phyloP scores from a whole-genome alignment of 352 stramenopile species.

The Sclerospora graminicola region DNA sequence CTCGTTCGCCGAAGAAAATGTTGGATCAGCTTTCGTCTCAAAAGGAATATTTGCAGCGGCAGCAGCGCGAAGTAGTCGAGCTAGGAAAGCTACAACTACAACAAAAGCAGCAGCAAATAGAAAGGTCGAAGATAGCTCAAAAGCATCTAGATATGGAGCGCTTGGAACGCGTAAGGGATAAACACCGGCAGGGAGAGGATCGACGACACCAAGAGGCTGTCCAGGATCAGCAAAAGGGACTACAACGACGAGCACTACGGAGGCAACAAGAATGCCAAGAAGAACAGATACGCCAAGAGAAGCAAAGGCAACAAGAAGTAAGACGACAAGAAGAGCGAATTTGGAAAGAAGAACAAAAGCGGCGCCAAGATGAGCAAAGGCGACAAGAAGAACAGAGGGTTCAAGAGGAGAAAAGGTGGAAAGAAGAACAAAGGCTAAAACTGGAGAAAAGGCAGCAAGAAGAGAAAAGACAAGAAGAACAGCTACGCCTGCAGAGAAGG shows the following conservation, averaged over 20 bases:
- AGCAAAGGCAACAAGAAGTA: not conserved
- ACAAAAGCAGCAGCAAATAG: slow-evolving; percentile 4
- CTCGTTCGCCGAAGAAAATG: slow-evolving; percentile 7
- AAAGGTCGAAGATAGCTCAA: slow-evolving; percentile 8
- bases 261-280: slow-evolving; percentile 6
- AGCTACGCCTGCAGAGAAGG: not conserved
- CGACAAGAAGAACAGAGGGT: not conserved
- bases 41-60: slow-evolving; percentile 3
- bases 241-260: not conserved
- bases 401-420: not conserved
- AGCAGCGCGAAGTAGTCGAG: slow-evolving; percentile 2
- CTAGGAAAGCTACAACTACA: slow-evolving; percentile 4
- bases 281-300: not conserved
- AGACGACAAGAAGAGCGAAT: not conserved
- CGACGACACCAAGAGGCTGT: slow-evolving; percentile 1
- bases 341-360: slow-evolving; percentile 6
- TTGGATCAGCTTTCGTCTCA: slow-evolving; percentile 8
- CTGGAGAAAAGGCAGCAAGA: not conserved
- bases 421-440: not conserved
- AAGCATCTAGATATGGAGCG: slow-evolving; percentile 4
- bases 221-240: slow-evolving; percentile 1
- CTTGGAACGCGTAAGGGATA: not conserved
- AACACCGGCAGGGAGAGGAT: slow-evolving; percentile 4
- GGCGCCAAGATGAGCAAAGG: slow-evolving; percentile 6
- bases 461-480: slow-evolving; percentile 5